A percentile compares a stretch with the other conserved stretches of the same genome.
phyloP scores from a whole-genome alignment of 345 rosid species.

The Populus euphratica region DNA sequence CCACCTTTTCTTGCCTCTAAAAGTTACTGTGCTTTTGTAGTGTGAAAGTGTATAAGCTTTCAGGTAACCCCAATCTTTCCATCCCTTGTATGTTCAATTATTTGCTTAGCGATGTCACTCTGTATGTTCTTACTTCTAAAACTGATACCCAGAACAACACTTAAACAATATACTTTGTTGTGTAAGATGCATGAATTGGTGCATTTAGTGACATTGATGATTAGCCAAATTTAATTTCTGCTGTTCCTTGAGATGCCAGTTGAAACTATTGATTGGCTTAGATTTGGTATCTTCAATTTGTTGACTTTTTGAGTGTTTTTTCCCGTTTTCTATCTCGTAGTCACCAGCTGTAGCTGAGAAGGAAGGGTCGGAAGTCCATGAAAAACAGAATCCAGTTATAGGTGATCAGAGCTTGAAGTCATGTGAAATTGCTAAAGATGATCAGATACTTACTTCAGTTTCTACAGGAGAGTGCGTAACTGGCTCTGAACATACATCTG shows the following conservation, averaged over 20 bases:
- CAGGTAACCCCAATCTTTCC: background rate
- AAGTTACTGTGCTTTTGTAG: background rate
- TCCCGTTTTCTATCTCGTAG: slow-evolving; percentile 18
- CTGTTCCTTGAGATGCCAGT: background rate
- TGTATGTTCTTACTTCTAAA: background rate
- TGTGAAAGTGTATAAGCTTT: background rate
- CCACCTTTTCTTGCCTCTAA: background rate
- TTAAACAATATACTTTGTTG: background rate
- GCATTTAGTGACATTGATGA: background rate
- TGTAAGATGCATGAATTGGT: background rate
- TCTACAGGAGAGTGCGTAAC: slow-evolving; percentile 20
- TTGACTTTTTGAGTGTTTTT: slow-evolving; percentile 1
- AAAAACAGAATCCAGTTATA: slow-evolving; percentile 9
- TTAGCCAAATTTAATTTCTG: background rate
- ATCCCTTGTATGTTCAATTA: no score
- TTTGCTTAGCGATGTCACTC: background rate
- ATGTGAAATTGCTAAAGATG: slow-evolving; percentile 19
- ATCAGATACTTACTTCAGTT: slow-evolving; percentile 22
- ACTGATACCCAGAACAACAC: background rate
- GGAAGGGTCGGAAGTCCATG: slow-evolving; percentile 22
- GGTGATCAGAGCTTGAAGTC: slow-evolving; percentile 23
- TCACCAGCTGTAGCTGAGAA: slow-evolving; percentile 28
- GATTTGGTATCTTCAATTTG: background rate
- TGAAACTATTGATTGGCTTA: background rate
- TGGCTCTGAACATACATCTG: slow-evolving; percentile 8